Percentiles rank a stretch among this genome's conserved stretches.
Conservation (phyloP, 331 rosid genomes). For the Dryas integrifolia region DNA sequence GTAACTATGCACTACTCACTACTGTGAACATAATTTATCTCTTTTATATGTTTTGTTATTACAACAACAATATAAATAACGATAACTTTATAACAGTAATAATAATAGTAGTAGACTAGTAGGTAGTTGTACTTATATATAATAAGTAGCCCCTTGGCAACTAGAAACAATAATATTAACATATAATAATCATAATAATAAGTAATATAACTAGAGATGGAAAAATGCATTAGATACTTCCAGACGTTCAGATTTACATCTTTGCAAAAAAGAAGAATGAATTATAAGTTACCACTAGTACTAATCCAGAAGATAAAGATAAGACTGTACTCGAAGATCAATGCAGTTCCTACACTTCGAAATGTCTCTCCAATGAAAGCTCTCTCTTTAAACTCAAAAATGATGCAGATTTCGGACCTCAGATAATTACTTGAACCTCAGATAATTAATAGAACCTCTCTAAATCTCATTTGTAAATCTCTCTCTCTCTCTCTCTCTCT, state of each 20-base stretch:
- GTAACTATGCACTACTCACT: no score
- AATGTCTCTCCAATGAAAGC: conserved; percentile 25
- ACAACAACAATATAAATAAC: no score
- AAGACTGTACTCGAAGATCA: conserved; percentile 32
- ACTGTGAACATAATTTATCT: no score
- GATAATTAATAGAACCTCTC: not conserved
- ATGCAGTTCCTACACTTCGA: conserved; percentile 30
- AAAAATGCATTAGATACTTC: not conserved
- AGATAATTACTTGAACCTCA: conserved; percentile 14
- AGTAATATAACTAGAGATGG: not conserved
- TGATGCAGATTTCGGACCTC: conserved; percentile 30
- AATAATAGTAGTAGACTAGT: no score
- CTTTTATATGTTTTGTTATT: no score
- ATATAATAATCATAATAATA: not conserved
- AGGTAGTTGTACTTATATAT: no score
- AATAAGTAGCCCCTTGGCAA: no score
- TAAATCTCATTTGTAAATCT: conserved; percentile 10
- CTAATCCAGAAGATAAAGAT: conserved; percentile 16
- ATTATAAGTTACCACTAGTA: conserved; percentile 21
- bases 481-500: conserved; percentile 18
- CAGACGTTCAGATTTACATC: conserved; percentile 21
- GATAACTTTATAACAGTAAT: no score
- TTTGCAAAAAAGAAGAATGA: not conserved
- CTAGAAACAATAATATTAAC: no score
- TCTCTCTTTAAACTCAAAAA: conserved; percentile 33